phyloP scores from a whole-genome alignment of 352 stramenopile species.

The Phytophthora citrophthora region DNA sequence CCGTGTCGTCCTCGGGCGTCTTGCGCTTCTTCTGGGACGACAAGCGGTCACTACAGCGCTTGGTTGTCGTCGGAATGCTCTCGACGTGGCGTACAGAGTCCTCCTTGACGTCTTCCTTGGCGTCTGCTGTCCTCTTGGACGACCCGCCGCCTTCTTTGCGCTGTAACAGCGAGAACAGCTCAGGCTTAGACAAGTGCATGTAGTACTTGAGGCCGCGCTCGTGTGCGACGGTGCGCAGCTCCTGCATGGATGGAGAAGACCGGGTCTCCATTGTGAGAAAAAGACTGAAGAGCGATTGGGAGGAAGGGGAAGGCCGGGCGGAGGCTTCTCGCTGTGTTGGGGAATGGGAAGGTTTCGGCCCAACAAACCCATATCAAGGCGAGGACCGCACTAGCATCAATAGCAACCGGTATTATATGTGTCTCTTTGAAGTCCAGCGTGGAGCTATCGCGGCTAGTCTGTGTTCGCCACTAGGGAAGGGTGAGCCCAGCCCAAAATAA shows the following conservation, averaged over 20 bases:
- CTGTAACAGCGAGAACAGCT: conserved; percentile 80
- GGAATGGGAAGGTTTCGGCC: conserved; percentile 35
- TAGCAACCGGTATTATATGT: conserved; percentile 26
- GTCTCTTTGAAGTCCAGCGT: conserved; percentile 23
- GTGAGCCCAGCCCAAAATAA: conserved; percentile 13
- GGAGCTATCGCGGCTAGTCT: neutral
- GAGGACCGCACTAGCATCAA: conserved; percentile 12
- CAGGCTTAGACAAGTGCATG: conserved; percentile 79
- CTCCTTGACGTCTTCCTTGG: conserved; percentile 19
- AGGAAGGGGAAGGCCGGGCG: neutral
- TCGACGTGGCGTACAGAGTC: conserved; percentile 21
- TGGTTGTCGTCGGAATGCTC: conserved; percentile 30
- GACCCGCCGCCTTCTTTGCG: conserved; percentile 72
- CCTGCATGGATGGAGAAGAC: conserved; percentile 81
- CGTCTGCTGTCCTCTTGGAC: neutral
- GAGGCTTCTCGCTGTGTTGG: conserved; percentile 32
- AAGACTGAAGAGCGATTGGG: neutral
- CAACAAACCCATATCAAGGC: conserved; percentile 36
- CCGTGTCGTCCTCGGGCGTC: conserved; percentile 28
- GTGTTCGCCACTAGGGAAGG: conserved; percentile 14
- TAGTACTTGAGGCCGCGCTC: conserved; percentile 88
- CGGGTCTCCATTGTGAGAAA: conserved; percentile 73
- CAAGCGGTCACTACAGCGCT: conserved; percentile 61
- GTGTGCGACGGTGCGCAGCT: conserved; percentile 71
- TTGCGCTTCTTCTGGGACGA: conserved; percentile 65